A percentile compares a stretch with the other conserved stretches of the same genome.
phyloP scores from a whole-genome alignment of 768 basidiomycete genomes.

The Psilocybe sp. region DNA sequence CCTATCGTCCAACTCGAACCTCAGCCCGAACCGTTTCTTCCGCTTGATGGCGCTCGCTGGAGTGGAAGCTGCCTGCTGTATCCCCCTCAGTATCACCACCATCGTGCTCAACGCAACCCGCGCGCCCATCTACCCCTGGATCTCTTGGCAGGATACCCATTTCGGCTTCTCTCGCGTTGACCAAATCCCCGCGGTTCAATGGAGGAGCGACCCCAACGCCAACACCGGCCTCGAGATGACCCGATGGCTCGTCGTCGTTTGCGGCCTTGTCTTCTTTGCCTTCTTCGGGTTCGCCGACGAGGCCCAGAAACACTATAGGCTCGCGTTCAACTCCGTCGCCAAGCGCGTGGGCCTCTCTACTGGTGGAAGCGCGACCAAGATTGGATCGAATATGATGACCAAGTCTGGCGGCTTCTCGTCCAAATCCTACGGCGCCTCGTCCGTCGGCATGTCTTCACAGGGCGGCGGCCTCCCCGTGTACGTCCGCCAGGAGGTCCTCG shows the following conservation, averaged over 20 bases:
- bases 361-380: slow-evolving; percentile 9
- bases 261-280: slow-evolving; percentile 47
- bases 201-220: slow-evolving; percentile 22
- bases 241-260: slow-evolving; percentile 39
- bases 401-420: slow-evolving; percentile 39
- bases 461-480: slow-evolving; percentile 20
- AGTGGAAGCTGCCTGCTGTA: slow-evolving; percentile 37
- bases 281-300: slow-evolving; percentile 61
- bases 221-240: slow-evolving; percentile 26
- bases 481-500: slow-evolving; percentile 22
- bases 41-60: slow-evolving; percentile 49
- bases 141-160: slow-evolving; percentile 44
- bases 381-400: slow-evolving; percentile 14
- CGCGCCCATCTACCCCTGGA: slow-evolving; percentile 29
- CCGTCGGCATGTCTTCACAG: slow-evolving; percentile 8
- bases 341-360: slow-evolving; percentile 18
- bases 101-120: slow-evolving; percentile 24
- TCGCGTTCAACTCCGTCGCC: slow-evolving; percentile 19
- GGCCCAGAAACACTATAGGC: slow-evolving; percentile 41
- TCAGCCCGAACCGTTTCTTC: slow-evolving; percentile 40
- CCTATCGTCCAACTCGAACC: slow-evolving; percentile 28
- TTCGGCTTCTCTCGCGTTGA: slow-evolving; percentile 33
- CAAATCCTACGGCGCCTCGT: slow-evolving; percentile 26
- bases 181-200: slow-evolving; percentile 26
- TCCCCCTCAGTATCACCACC: slow-evolving; percentile 34